Evolutionary conservation across 78 protist species (phyloP).

Genomic region (Dictyostelium brefeldianum): DNA sequence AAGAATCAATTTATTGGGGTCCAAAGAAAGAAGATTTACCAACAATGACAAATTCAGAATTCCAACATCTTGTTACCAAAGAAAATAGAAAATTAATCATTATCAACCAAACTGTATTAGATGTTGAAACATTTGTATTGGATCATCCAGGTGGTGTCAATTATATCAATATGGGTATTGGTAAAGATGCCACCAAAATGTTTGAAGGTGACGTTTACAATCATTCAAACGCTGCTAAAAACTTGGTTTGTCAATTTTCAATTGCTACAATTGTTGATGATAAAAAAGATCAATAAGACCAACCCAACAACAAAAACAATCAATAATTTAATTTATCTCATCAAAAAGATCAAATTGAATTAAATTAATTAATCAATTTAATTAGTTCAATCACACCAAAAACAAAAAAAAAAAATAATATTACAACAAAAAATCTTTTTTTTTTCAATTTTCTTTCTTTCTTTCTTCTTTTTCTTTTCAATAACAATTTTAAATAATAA

Average conservation of each 20-base stretch:
- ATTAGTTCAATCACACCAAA: no score
- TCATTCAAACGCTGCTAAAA: conserved; percentile 79
- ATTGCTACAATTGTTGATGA: conserved; percentile 36
- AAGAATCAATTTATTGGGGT: conserved; percentile 66
- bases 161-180: conserved; percentile 77
- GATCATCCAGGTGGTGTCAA: conserved; percentile 82
- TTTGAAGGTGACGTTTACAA: conserved; percentile 78
- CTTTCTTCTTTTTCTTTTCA: no score
- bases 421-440: no score
- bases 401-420: background rate
- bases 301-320: background rate
- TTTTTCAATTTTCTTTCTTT: no score
- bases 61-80: background rate
- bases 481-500: no score
- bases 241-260: conserved; percentile 71
- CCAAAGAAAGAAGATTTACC: conserved; percentile 48
- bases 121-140: conserved; percentile 60
- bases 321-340: background rate
- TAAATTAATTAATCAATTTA: no score
- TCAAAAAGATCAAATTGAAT: no score
- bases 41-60: conserved; percentile 51
- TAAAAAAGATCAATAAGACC: background rate
- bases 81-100: conserved; percentile 51
- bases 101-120: conserved; percentile 54
- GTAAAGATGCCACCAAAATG: conserved; percentile 82